Percentiles rank a stretch among this genome's conserved stretches.
phyloP scores from a whole-genome alignment of 768 basidiomycete species.

The Suillus weaverae region DNA sequence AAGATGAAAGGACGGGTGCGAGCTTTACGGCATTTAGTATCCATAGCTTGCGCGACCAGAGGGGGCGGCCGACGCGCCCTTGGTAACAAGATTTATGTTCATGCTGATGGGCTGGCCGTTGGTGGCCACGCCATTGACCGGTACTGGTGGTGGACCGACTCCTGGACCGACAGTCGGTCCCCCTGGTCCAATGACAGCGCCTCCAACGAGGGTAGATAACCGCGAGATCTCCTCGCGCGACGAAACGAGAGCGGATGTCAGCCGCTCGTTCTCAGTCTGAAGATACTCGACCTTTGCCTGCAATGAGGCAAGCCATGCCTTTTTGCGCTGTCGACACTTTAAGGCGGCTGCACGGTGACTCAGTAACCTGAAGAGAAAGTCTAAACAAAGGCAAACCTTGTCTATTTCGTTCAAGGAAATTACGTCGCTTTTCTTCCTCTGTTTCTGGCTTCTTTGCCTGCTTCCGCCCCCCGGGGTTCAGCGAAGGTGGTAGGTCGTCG shows the following conservation, averaged over 20 bases:
- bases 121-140: constrained; percentile 24
- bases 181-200: constrained; percentile 51
- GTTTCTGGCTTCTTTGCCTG: constrained; percentile 82
- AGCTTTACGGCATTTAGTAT: constrained; percentile 28
- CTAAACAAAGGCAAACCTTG: constrained; percentile 65
- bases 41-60: constrained; percentile 41
- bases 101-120: constrained; percentile 43
- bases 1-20: constrained; percentile 9
- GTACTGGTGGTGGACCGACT: constrained; percentile 27
- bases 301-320: constrained; percentile 91
- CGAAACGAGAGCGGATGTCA: constrained; percentile 81
- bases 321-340: constrained; percentile 99
- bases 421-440: constrained; percentile 96
- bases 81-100: constrained; percentile 41
- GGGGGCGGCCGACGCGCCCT: constrained; percentile 33
- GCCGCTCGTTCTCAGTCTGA: constrained; percentile 91
- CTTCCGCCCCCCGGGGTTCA: constrained; percentile 28
- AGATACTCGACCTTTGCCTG: constrained; percentile 94
- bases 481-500: constrained; percentile 28
- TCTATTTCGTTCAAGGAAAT: constrained; percentile 95
- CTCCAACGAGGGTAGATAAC: constrained; percentile 70
- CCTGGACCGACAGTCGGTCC: constrained; percentile 31
- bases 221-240: constrained; percentile 92
- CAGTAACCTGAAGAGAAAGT: not conserved
- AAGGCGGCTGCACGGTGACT: constrained; percentile 70